Percentiles rank a stretch among this genome's conserved stretches.
Evolutionary conservation across 2,329 filamentous ascomycete species (phyloP).

Genomic region (Pseudofabraea citricarpa): DNA sequence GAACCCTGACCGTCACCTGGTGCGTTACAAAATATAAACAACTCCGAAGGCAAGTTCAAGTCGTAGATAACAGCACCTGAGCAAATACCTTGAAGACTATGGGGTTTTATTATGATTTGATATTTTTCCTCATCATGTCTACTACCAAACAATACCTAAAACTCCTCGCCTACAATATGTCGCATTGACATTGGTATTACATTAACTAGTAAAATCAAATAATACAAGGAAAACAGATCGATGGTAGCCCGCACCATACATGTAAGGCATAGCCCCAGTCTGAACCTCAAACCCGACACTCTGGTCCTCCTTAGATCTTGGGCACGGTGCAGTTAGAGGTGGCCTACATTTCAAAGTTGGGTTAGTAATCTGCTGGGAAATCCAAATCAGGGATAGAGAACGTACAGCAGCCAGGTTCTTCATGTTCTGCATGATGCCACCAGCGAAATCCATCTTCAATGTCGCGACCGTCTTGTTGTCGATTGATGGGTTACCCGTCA

Average conservation of each 20-base stretch:
- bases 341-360: neutral
- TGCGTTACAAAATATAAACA: too few species aligned
- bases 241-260: neutral
- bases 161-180: too few species aligned
- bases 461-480: conserved; percentile 12
- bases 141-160: too few species aligned
- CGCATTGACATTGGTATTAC: too few species aligned
- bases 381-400: conserved; percentile 4
- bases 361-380: neutral
- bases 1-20: too few species aligned
- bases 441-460: conserved; percentile 15
- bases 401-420: conserved; percentile 16
- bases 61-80: too few species aligned
- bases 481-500: conserved; percentile 4
- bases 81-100: too few species aligned
- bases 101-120: too few species aligned
- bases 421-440: conserved; percentile 18
- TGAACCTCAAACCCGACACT: neutral
- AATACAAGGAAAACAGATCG: too few species aligned
- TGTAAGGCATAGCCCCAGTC: neutral
- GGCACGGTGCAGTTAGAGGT: neutral
- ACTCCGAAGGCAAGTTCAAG: too few species aligned
- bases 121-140: too few species aligned
- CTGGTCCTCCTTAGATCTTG: neutral
- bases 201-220: too few species aligned